Percentiles rank a stretch among this genome's conserved stretches.
Conservation (phyloP, 805 yeast species). For the Teunomyces stri region DNA sequence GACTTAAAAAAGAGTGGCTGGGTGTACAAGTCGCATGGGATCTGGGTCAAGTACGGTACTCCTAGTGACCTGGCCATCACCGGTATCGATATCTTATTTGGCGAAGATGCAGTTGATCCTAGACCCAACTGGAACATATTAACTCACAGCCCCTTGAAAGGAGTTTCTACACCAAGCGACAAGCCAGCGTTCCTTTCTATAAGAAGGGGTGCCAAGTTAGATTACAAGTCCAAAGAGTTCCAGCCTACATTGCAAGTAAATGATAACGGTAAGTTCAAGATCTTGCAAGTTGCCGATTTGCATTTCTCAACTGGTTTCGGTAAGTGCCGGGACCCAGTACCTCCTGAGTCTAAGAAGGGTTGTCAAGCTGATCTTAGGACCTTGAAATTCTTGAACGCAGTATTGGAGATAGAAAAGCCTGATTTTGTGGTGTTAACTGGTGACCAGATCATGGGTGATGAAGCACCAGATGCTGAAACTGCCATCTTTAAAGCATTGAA, state of each 20-base stretch:
- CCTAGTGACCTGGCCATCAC: constrained; percentile 41
- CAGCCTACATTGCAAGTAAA: constrained; percentile 35
- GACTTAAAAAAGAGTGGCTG: constrained; percentile 45
- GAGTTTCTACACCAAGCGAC: constrained; percentile 19
- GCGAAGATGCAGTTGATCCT: constrained; percentile 72
- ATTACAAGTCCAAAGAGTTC: constrained; percentile 23
- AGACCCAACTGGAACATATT: constrained; percentile 62
- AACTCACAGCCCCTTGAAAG: constrained; percentile 19
- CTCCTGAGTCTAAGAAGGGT: constrained; percentile 41
- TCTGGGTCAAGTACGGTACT: constrained; percentile 61
- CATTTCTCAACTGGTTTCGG: constrained; percentile 89
- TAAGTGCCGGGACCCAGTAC: constrained; percentile 70
- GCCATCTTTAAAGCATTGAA: constrained; percentile 72
- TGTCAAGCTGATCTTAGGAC: constrained; percentile 85
- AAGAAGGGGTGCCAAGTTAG: constrained; percentile 33
- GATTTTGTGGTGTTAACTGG: constrained; percentile 87
- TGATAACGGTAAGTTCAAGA: constrained; percentile 58
- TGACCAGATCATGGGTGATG: constrained; percentile 84
- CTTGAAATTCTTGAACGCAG: constrained; percentile 52
- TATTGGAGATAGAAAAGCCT: constrained; percentile 74
- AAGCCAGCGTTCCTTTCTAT: constrained; percentile 30
- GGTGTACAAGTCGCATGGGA: constrained; percentile 45
- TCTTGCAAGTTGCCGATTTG: constrained; percentile 86
- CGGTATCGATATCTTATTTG: constrained; percentile 69
- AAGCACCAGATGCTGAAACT: constrained; percentile 76